Evolutionary conservation across 2,329 filamentous ascomycete genomes (phyloP).

Genomic region (Alternaria viburni): DNA sequence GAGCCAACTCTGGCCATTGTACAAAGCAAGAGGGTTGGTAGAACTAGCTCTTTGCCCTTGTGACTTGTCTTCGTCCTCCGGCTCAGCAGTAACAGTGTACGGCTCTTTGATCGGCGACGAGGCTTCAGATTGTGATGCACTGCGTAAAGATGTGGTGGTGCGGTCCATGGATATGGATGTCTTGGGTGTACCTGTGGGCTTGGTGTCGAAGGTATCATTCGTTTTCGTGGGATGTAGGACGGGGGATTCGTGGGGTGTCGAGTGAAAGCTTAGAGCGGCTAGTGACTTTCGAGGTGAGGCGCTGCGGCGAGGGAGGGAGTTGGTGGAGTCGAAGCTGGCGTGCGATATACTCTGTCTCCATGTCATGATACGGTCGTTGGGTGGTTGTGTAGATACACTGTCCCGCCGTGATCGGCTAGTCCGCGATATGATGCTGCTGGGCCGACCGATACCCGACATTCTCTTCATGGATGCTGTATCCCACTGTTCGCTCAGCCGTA

Average conservation of each 20-base stretch:
- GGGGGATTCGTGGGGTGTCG: constrained; percentile 24
- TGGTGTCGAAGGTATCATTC: constrained; percentile 19
- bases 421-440: constrained; percentile 63
- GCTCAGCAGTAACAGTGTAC: constrained; percentile 5
- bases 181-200: constrained; percentile 24
- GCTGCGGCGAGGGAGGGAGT: constrained; percentile 46
- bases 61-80: not conserved
- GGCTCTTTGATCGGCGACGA: constrained; percentile 8
- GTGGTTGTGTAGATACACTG: constrained; percentile 56
- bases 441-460: constrained; percentile 60
- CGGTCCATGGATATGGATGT: constrained; percentile 25
- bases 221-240: constrained; percentile 18
- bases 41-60: not conserved
- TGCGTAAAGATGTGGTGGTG: constrained; percentile 11
- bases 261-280: constrained; percentile 26
- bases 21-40: constrained; percentile 56
- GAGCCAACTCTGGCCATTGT: constrained; percentile 59
- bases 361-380: constrained; percentile 79
- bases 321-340: constrained; percentile 54
- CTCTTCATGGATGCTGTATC: constrained; percentile 76
- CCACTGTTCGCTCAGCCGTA: constrained; percentile 68
- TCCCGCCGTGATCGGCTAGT: constrained; percentile 57
- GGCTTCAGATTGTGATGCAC: constrained; percentile 17
- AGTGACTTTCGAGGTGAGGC: constrained; percentile 57
- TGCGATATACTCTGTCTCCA: constrained; percentile 78